phyloP scores from a whole-genome alignment of 1,139 yeast genomes.

The Blastobotrys apis region DNA sequence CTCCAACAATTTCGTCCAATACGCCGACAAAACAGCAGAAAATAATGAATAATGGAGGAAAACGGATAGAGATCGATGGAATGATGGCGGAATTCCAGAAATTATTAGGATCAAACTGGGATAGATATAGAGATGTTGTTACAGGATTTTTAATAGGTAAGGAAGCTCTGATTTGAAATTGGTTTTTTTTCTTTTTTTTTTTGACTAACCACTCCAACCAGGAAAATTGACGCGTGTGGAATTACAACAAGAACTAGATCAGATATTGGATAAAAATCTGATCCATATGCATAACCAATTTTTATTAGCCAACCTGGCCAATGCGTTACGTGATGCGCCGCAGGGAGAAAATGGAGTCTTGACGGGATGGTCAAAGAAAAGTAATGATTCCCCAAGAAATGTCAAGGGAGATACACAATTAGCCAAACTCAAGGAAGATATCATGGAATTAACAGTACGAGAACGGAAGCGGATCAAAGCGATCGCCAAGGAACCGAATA shows the following conservation, averaged over 20 bases:
- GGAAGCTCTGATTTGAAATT: too few species aligned
- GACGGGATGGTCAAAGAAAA: constrained; percentile 48
- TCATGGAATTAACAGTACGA: constrained; percentile 78
- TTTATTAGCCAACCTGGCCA: constrained; percentile 74
- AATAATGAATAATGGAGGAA: constrained; percentile 12
- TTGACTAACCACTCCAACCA: constrained; percentile 8
- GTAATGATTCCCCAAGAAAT: constrained; percentile 25
- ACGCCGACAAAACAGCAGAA: constrained; percentile 8
- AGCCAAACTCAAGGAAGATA: constrained; percentile 78
- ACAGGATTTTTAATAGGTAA: constrained; percentile 56
- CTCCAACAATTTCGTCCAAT: neutral
- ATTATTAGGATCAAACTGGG: constrained; percentile 76
- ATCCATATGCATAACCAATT: constrained; percentile 72
- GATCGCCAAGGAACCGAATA: constrained; percentile 70
- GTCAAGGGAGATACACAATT: constrained; percentile 49
- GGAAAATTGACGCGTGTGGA: constrained; percentile 67
- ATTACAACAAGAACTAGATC: constrained; percentile 52
- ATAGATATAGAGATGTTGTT: constrained; percentile 73
- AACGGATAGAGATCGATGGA: constrained; percentile 64
- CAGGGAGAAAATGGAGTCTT: constrained; percentile 48
- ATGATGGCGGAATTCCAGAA: constrained; percentile 71
- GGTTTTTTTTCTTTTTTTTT: too few species aligned
- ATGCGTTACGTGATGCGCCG: constrained; percentile 69
- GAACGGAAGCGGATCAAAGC: constrained; percentile 82
- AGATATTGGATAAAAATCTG: constrained; percentile 51